A percentile compares a stretch with the other conserved stretches of the same genome.
phyloP scores from a whole-genome alignment of 208 protist species.

The Leishmania aethiopica region DNA sequence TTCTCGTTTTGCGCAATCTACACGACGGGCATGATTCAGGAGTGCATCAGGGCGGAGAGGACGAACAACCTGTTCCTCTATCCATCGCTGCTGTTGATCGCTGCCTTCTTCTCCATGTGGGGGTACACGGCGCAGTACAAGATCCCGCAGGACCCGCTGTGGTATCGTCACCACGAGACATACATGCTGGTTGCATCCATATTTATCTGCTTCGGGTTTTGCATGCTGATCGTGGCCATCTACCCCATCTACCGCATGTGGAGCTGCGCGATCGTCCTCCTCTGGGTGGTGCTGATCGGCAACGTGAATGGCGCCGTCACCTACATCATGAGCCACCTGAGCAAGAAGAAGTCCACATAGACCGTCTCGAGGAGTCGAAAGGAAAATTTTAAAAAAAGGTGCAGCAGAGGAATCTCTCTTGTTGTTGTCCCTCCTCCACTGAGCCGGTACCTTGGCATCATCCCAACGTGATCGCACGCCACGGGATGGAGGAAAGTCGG shows the following conservation, averaged over 20 bases:
- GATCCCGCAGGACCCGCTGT: conserved; percentile 55
- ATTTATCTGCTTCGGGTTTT: conserved; percentile 22
- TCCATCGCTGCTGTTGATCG: conserved; percentile 50
- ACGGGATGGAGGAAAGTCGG: background rate
- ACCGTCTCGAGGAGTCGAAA: background rate
- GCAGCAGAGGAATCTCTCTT: background rate
- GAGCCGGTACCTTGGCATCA: background rate
- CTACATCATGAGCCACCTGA: conserved; percentile 14
- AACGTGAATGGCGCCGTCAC: conserved; percentile 32
- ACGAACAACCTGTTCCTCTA: conserved; percentile 46
- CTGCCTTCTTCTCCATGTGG: conserved; percentile 72
- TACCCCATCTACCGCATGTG: conserved; percentile 51
- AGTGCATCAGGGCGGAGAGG: conserved; percentile 51
- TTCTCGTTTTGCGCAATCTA: conserved; percentile 40
- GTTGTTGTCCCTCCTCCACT: background rate
- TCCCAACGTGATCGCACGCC: background rate
- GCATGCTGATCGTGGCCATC: conserved; percentile 54
- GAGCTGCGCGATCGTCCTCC: conserved; percentile 29
- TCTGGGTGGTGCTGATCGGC: conserved; percentile 27
- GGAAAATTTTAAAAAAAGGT: background rate
- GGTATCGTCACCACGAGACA: conserved; percentile 64
- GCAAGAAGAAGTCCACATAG: conserved; percentile 22
- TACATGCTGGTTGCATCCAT: conserved; percentile 43
- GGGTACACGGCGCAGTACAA: conserved; percentile 58
- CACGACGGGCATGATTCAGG: conserved; percentile 44